Percentiles rank a stretch among this genome's conserved stretches.
These are phyloP conservation scores for Pichia sp. DNA, from an alignment of 1,139 yeast genomes.

Conservation along the genomic window DNA sequence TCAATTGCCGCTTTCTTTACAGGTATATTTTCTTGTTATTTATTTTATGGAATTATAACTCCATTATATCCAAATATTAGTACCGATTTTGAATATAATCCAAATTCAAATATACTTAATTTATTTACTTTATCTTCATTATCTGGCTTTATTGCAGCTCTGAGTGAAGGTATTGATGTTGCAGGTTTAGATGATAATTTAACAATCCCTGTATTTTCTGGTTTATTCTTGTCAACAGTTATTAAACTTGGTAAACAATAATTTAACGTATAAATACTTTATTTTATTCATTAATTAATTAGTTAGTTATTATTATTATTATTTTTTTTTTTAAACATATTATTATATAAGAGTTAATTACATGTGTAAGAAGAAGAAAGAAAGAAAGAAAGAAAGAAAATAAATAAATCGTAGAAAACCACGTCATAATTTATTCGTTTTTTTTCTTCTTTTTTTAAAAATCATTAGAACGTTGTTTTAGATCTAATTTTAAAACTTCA, in stretches of 20 bases:
- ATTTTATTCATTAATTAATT: background rate
- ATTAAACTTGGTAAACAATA: slow-evolving; percentile 11
- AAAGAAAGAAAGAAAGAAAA: too few species aligned
- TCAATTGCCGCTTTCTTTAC: slow-evolving; percentile 73
- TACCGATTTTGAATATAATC: slow-evolving; percentile 56
- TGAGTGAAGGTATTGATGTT: slow-evolving; percentile 77
- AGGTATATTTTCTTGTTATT: slow-evolving; percentile 61
- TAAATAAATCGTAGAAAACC: too few species aligned
- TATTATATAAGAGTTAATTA: too few species aligned
- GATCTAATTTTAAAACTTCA: slow-evolving; percentile 40
- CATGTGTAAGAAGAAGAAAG: too few species aligned
- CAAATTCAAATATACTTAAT: slow-evolving; percentile 51
- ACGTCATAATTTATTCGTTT: background rate
- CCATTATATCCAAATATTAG: slow-evolving; percentile 48
- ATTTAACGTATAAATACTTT: background rate
- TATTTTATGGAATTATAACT: slow-evolving; percentile 66
- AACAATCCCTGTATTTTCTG: slow-evolving; percentile 67
- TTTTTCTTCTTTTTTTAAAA: slow-evolving; percentile 19
- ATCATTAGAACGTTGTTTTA: slow-evolving; percentile 27
- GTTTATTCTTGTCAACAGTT: slow-evolving; percentile 9
- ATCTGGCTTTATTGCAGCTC: slow-evolving; percentile 76
- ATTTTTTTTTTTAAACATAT: background rate
- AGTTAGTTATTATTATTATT: too few species aligned
- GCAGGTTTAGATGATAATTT: slow-evolving; percentile 83
- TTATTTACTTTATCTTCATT: slow-evolving; percentile 48